phyloP scores from a whole-genome alignment of 495 filamentous ascomycete species.

The Patellaria atrata region DNA sequence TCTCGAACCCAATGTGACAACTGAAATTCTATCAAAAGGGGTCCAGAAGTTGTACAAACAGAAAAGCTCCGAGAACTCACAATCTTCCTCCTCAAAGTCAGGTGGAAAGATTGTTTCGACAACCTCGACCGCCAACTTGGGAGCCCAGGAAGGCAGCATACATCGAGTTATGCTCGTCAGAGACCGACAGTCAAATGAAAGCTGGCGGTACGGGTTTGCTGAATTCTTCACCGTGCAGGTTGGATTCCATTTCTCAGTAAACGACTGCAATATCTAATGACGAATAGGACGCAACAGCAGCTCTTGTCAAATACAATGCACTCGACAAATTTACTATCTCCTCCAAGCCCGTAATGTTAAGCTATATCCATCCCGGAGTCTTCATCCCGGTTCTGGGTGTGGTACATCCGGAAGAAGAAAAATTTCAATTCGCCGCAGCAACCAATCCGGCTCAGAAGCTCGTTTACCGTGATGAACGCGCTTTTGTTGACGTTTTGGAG shows the following conservation, averaged over 20 bases:
- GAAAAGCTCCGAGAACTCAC: constrained; percentile 27
- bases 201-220: constrained; percentile 79
- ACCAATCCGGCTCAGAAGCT: constrained; percentile 54
- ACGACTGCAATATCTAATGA: neutral
- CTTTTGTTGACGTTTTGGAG: constrained; percentile 53
- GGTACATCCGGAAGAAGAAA: neutral
- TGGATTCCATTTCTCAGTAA: constrained; percentile 8
- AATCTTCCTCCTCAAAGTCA: constrained; percentile 27
- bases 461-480: constrained; percentile 75
- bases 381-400: constrained; percentile 61
- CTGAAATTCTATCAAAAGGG: constrained; percentile 65
- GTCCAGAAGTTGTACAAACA: constrained; percentile 64
- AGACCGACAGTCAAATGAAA: constrained; percentile 58
- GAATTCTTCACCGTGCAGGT: constrained; percentile 60
- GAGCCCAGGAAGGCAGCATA: constrained; percentile 62
- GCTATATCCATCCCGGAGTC: constrained; percentile 75
- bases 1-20: constrained; percentile 58
- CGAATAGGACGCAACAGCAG: constrained; percentile 58
- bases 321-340: constrained; percentile 76
- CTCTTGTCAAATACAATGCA: constrained; percentile 56
- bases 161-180: constrained; percentile 67
- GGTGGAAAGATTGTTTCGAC: constrained; percentile 62
- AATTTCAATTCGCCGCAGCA: constrained; percentile 58
- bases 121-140: constrained; percentile 54
- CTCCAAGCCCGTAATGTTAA: constrained; percentile 57